A percentile compares a stretch with the other conserved stretches of the same genome.
phyloP scores from a whole-genome alignment of 805 yeast genomes.

The Starmerella potacharoeniae region DNA sequence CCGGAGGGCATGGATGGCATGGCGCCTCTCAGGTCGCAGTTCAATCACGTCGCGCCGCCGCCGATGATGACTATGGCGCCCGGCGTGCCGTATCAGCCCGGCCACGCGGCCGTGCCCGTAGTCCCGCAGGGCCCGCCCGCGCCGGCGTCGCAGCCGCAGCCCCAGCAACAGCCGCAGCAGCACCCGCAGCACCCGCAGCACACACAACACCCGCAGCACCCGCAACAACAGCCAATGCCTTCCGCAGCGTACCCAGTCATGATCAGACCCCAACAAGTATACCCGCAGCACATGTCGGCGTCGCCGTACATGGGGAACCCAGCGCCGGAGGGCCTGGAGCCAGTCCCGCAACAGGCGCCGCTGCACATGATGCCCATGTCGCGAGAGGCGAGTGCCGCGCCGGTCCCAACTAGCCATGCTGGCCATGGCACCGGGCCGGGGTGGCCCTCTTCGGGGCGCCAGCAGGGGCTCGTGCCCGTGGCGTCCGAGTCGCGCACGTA shows the following conservation, averaged over 20 bases:
- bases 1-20: neutral
- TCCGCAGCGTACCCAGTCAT: neutral
- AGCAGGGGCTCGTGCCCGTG: neutral
- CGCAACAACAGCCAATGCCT: neutral
- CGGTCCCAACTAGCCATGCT: slow-evolving; percentile 20
- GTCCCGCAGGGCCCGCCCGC: neutral
- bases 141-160: neutral
- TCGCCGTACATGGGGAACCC: neutral
- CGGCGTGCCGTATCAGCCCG: neutral
- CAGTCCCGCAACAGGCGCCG: neutral
- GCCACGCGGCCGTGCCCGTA: neutral
- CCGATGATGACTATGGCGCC: neutral
- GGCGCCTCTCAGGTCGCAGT: neutral
- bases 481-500: slow-evolving; percentile 22
- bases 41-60: neutral
- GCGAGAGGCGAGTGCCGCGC: neutral
- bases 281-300: neutral
- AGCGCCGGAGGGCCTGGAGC: neutral
- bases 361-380: neutral
- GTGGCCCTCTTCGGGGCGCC: neutral
- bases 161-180: neutral
- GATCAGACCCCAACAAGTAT: neutral
- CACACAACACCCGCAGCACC: neutral
- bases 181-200: neutral
- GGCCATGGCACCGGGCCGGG: neutral